Evolutionary conservation across 1,284 basidiomycete genomes (phyloP), one percentile per base, ranked within the genome.

Genomic region (Phaffia rhodozyma): DNA sequence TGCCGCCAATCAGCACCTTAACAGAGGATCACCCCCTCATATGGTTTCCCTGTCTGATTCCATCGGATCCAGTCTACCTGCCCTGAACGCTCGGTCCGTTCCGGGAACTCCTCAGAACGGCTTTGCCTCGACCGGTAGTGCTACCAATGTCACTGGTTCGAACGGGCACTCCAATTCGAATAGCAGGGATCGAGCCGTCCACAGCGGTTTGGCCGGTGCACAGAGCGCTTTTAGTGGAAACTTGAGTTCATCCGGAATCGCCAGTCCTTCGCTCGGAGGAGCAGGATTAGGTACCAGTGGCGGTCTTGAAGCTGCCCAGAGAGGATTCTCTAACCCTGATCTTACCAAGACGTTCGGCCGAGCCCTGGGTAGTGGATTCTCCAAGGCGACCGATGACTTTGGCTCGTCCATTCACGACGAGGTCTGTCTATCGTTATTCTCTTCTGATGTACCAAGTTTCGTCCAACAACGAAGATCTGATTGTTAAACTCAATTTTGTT

Each of bases 331-430:
- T 52, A 76, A 77, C 71, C 76, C 76, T 27, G 76, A 77, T 68
- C 69, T 77, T 25, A 74, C 75, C 5, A 71, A 75, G 62, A 73
- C 75, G 5, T 80, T 87, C 69, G 85, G 87, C 55, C 84, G 84
- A 23, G 82, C 82, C 0, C 79, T 87, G 23, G 86, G 87, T n/a
- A 81, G 78, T 30, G 85, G 62, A n/a, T 57, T 61, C 47, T 55
- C 52, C 69, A 70, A 61, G 60, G 30, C 21, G 23, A 60, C 56
- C 16, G 64, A 66, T 43, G 64, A 62, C 59, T 65, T 60, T 34
- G 59, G 54, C 34, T 55, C 38, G 38, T 43, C 60, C 47, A 55
- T 66, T 29, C 55, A 57, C 25, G 64, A 66, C 53, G 64, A 66
- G 53, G 64, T 66, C 38, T 38, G 64, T 66, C 7, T 16, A 4